phyloP scores from a whole-genome alignment of 768 basidiomycete species.

The Macrolepiota dolichaula region DNA sequence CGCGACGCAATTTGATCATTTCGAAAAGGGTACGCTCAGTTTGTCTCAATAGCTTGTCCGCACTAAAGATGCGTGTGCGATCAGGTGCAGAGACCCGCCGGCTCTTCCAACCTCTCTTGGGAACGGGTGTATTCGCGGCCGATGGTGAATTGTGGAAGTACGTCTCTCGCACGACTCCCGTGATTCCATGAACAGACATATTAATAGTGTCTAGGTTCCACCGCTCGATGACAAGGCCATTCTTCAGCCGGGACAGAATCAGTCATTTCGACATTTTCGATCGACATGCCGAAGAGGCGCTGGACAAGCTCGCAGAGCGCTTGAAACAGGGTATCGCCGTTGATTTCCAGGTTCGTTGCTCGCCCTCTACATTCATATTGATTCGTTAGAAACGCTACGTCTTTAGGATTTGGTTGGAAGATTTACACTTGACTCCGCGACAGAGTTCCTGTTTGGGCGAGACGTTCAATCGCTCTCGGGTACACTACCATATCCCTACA shows the following conservation, averaged over 20 bases:
- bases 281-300: constrained; percentile 45
- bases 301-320: constrained; percentile 41
- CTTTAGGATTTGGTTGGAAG: constrained; percentile 37
- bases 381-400: neutral
- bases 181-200: neutral
- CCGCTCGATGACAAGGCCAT: constrained; percentile 64
- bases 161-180: constrained; percentile 11
- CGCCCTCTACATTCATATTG: neutral
- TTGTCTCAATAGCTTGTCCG: neutral
- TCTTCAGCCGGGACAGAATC: constrained; percentile 59
- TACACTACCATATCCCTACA: constrained; percentile 17
- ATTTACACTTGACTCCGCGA: constrained; percentile 62
- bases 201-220: constrained; percentile 39
- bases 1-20: constrained; percentile 37
- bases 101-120: constrained; percentile 31
- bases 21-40: constrained; percentile 29
- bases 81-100: constrained; percentile 20
- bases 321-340: constrained; percentile 44
- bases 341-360: constrained; percentile 52
- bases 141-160: constrained; percentile 67
- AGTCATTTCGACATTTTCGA: constrained; percentile 62
- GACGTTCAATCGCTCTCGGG: constrained; percentile 31
- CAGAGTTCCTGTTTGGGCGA: constrained; percentile 54
- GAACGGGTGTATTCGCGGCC: constrained; percentile 51
- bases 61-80: neutral